Base-by-base conservation (phyloP, 768 basidiomycete species). In the Leccinum disarticulatum region DNA sequence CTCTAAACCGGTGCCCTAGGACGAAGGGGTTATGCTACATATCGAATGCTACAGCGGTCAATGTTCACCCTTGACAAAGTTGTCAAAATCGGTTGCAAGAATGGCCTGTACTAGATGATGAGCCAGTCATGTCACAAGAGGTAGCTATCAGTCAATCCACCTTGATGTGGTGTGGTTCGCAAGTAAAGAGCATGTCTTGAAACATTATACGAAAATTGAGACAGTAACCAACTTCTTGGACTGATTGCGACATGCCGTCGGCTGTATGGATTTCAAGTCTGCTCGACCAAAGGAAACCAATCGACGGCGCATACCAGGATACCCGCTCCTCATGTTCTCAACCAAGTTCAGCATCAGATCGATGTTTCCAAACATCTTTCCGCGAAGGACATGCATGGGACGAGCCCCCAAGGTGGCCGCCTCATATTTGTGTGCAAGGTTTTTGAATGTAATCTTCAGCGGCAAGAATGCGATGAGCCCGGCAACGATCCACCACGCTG, bases 101-200 rank as follows among this genome's bases (percentile, higher is more conserved):
- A 86, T 82, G 3, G 77, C 66, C 68, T 73, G 48, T 28, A 38
- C n/a, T n/a, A 13, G 11, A 47, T 38, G 2, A 14, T 64, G 28
- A 59, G 57, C 15, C 2, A 49, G 51, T 6, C 6, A 3, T 43
- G 1, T 19, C 10, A 46, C 19, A 17, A 6, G 0, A 13, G 43
- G 19, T 4, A 8, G 3, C 25, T 15, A 15, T 35, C 11, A 9
- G 9, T 13, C 25, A 1, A 17, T 14, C 6, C 6, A 73, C 73
- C 62, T 87, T 85, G 68, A 86, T 79, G 54, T 86, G 79, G 35
- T 83, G 79, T 1, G 84, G 85, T 22, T 75, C 77, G 0, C 74
- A 73, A 3, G 84, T 86, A 43, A 84, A 73, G 27, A 83, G 59
- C 11, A 78, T 35, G 61, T 81, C 76, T 6, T 74, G 71, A 74